Conservation (phyloP, 2,329 filamentous ascomycete genomes). For the Sporothrix pallida region DNA sequence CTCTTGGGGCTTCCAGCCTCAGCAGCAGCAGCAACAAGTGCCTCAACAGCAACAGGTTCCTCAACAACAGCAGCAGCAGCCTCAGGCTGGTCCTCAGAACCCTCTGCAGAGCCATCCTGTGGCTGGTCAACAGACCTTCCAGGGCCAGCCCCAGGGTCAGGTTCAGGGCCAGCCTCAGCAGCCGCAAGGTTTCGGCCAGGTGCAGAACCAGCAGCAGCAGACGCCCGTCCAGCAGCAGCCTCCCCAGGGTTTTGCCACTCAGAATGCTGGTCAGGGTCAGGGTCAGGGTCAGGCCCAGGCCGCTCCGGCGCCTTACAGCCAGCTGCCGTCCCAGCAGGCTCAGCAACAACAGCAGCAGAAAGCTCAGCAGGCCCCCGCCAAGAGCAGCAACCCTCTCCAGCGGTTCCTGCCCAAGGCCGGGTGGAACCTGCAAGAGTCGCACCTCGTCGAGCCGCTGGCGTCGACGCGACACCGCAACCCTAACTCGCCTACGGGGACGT, state of each 20-base stretch:
- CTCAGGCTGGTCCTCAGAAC: constrained; percentile 1
- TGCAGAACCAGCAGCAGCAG: neutral
- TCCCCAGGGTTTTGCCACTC: too few species aligned
- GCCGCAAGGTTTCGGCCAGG: neutral
- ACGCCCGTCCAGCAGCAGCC: neutral
- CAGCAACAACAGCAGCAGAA: constrained; percentile 31
- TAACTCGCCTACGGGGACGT: constrained; percentile 42
- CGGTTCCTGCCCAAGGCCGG: constrained; percentile 52
- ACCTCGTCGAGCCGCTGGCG: constrained; percentile 56
- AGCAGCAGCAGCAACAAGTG: constrained; percentile 29
- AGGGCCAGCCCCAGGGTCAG: constrained; percentile 6
- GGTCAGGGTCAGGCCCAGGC: constrained; percentile 1
- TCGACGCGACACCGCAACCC: constrained; percentile 48
- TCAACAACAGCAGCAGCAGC: neutral
- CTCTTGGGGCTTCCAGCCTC: constrained; percentile 26
- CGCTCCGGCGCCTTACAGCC: neutral
- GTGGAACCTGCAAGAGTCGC: constrained; percentile 63
- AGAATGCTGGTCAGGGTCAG: neutral
- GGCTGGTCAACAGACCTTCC: neutral
- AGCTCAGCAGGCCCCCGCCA: neutral
- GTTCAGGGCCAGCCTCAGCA: constrained; percentile 18
- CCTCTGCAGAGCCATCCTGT: constrained; percentile 28
- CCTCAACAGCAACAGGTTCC: too few species aligned
- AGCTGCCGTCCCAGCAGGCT: constrained; percentile 10
- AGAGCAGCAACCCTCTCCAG: constrained; percentile 47